A percentile compares a stretch with the other conserved stretches of the same genome.
Conservation (phyloP, 257 asterid genomes). For the Cordia subcordata region DNA sequence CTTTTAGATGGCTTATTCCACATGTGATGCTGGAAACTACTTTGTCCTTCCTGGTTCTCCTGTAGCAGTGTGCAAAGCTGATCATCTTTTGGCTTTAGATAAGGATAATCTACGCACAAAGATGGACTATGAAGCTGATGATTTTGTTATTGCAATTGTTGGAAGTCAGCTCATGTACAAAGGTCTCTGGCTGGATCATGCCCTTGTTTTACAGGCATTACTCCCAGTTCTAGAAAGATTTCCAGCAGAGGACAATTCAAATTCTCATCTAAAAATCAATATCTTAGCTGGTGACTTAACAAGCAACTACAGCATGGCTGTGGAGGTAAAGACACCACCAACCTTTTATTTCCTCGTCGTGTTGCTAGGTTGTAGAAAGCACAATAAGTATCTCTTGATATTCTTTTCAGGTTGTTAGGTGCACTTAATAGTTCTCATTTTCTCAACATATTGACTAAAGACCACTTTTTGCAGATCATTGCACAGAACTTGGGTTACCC, state of each 20-base stretch:
- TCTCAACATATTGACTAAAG: not conserved
- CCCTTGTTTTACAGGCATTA: constrained; percentile 73
- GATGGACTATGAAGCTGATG: constrained; percentile 35
- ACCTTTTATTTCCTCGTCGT: not conserved
- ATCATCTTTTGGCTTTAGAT: constrained; percentile 24
- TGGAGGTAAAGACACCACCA: constrained; percentile 54
- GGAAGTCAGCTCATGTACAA: constrained; percentile 68
- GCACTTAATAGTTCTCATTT: constrained; percentile 5
- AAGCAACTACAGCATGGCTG: constrained; percentile 57
- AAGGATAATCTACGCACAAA: constrained; percentile 25
- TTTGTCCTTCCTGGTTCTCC: constrained; percentile 88
- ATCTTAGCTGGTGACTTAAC: constrained; percentile 51
- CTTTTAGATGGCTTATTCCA: constrained; percentile 71
- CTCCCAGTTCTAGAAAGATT: constrained; percentile 50
- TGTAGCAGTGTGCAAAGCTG: constrained; percentile 59
- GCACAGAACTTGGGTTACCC: constrained; percentile 69
- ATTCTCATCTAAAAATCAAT: constrained; percentile 59
- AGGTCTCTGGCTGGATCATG: constrained; percentile 91
- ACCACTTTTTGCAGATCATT: constrained; percentile 48
- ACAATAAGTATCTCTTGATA: not conserved
- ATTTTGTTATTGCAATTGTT: constrained; percentile 61
- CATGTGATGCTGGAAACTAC: constrained; percentile 83
- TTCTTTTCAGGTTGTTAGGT: not conserved
- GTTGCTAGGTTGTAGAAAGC: not conserved
- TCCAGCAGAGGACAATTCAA: constrained; percentile 23